These are phyloP conservation scores for Eimeria brunetti DNA, from an alignment of 169 alveolate species.

Conservation along the genomic window DNA sequence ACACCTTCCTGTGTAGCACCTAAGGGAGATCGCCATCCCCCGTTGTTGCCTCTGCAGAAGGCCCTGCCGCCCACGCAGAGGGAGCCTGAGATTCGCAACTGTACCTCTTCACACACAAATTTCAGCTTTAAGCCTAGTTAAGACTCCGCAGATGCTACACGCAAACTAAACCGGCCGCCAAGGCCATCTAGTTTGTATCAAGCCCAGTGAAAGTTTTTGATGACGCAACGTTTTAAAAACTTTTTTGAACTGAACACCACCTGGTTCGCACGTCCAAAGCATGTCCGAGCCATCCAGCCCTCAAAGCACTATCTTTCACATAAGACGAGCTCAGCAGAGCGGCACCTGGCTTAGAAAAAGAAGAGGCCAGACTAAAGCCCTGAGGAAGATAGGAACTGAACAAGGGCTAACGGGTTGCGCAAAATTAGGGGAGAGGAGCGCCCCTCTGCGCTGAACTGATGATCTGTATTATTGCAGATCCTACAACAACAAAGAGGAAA, in stretches of 20 bases:
- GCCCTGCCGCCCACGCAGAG: background rate
- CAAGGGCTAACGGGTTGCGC: background rate
- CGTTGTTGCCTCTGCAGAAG: background rate
- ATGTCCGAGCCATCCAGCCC: background rate
- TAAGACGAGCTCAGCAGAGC: background rate
- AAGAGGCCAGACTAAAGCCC: background rate
- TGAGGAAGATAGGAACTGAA: background rate
- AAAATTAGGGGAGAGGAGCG: background rate
- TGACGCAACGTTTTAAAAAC: background rate
- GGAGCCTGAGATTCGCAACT: background rate
- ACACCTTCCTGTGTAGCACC: background rate
- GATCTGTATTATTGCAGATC: constrained; percentile 90
- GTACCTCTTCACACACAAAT: background rate
- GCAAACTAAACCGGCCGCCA: background rate
- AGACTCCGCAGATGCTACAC: background rate
- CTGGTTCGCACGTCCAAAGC: background rate
- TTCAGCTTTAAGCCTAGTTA: background rate
- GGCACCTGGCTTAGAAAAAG: background rate
- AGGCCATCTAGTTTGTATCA: background rate
- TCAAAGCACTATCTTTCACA: background rate
- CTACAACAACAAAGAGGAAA: constrained; percentile 90
- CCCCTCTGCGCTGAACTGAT: constrained; percentile 86
- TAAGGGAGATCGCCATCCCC: background rate
- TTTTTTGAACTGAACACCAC: background rate
- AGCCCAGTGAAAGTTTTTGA: background rate